Evolutionary conservation across 1,284 basidiomycete genomes (phyloP), one percentile per base, ranked within the genome.

Genomic region (Boletus nobilissimus): DNA sequence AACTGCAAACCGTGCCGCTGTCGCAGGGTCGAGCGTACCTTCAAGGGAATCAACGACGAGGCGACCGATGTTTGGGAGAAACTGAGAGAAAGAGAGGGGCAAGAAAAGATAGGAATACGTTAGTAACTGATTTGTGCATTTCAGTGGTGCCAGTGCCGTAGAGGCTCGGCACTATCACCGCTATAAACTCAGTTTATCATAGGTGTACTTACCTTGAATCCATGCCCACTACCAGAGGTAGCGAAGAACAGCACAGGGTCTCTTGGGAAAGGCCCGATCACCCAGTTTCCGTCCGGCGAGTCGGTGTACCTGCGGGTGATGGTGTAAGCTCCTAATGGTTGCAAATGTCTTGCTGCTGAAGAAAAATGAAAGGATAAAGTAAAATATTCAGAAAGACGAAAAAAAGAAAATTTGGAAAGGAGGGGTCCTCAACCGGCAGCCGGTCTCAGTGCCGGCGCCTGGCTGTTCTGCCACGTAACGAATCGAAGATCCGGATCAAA

Each of bases 201-300:
- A 10, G 18, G 62, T 29, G 26, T 6, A 81, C 84, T 74, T 75
- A 93, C 95, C 89, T 96, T 97, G 88, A 92, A 97, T 1, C 92
- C 95, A 85, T 97, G 96, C 1, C 95, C 96, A 80, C 93, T 94
- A 13, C 94, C 96, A 26, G 90, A 94, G 1, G 95, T 96, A 10
- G 95, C 95, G 32, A 97, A 85, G 70, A 95, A 84, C 29, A 97
- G 81, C 3, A 89, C 89, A 19, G 88, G 82, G 82, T 94, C 90
- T 13, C 84, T 83, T 2, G 94, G 92, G 77, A 93, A 89, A 65
- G 86, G 89, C 51, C 95, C 94, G 78, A 97, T 95, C 57, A 96
- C 88, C 94, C 94, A 97, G 85, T 96, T 89, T 3, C 91, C 92
- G 83, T 97, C 95, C 3, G 91, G 89, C 7, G 94, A 90, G 82